Percentiles rank a stretch among this genome's conserved stretches.
These are phyloP conservation scores for Polyporus arcularius DNA, from an alignment of 768 basidiomycete genomes.

Conservation along the genomic window DNA sequence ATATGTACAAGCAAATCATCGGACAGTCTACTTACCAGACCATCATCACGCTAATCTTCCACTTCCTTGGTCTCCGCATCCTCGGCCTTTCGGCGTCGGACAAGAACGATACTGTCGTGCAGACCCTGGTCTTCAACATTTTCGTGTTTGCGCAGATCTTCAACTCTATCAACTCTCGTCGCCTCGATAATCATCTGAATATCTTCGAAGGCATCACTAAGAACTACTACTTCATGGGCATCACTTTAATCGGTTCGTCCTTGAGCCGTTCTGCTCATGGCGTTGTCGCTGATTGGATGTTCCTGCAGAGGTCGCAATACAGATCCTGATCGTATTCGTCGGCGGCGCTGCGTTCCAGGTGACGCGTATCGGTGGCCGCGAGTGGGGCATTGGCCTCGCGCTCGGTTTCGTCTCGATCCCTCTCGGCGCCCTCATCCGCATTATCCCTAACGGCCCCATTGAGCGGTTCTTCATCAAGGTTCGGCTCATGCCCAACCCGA, in stretches of 20 bases:
- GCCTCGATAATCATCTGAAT: constrained; percentile 84
- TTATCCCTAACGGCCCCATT: constrained; percentile 79
- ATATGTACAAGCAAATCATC: constrained; percentile 97
- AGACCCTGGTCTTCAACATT: constrained; percentile 94
- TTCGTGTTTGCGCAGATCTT: constrained; percentile 98
- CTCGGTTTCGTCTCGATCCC: constrained; percentile 88
- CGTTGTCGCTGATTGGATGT: not conserved
- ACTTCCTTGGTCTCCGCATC: constrained; percentile 78
- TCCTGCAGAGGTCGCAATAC: constrained; percentile 75
- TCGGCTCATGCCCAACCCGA: constrained; percentile 62
- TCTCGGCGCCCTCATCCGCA: constrained; percentile 78
- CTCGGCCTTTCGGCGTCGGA: constrained; percentile 47
- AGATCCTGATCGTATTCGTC: constrained; percentile 87
- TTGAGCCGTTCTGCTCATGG: not conserved
- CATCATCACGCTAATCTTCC: constrained; percentile 80
- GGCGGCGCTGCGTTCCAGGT: constrained; percentile 94
- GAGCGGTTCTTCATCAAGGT: constrained; percentile 58
- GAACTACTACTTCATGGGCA: constrained; percentile 83
- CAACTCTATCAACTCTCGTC: constrained; percentile 90
- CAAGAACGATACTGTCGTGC: constrained; percentile 51
- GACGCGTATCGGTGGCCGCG: constrained; percentile 69
- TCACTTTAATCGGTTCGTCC: constrained; percentile 76
- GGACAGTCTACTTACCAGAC: constrained; percentile 90
- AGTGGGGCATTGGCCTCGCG: constrained; percentile 93
- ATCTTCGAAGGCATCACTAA: constrained; percentile 79